Percentiles rank a stretch among this genome's conserved stretches.
Conservation (phyloP, 805 yeast genomes). For the Dipodascopsis tothii region DNA sequence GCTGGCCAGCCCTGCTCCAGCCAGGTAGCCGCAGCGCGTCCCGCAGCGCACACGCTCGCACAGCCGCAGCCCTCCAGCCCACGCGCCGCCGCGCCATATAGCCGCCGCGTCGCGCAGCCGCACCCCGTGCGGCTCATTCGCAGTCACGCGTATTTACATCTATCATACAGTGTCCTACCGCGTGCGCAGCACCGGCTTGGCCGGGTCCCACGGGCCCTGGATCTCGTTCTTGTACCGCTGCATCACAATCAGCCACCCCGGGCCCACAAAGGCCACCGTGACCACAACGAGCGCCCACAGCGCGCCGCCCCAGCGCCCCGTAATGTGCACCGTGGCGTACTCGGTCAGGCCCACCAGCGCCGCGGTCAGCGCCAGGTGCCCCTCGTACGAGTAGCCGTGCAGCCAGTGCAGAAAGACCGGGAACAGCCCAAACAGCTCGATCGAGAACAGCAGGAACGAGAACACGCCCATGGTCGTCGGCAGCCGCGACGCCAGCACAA, state of each 20-base stretch:
- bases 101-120: no score
- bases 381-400: slow-evolving; percentile 33
- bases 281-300: slow-evolving; percentile 48
- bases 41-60: no score
- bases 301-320: slow-evolving; percentile 38
- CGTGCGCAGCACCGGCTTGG: slow-evolving; percentile 51
- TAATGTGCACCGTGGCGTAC: slow-evolving; percentile 33
- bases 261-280: slow-evolving; percentile 49
- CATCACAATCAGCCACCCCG: slow-evolving; percentile 59
- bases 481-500: slow-evolving; percentile 84
- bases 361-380: slow-evolving; percentile 13
- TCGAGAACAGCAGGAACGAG: slow-evolving; percentile 67
- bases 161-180: no score
- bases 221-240: slow-evolving; percentile 76
- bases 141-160: no score
- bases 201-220: slow-evolving; percentile 92
- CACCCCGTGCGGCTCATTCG: no score
- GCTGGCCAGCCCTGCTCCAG: no score
- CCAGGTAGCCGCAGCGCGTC: no score
- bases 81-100: no score
- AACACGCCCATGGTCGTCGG: slow-evolving; percentile 68
- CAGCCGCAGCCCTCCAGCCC: no score
- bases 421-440: slow-evolving; percentile 62
- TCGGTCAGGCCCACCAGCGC: slow-evolving; percentile 27
- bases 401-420: slow-evolving; percentile 64